Evolutionary conservation across 2,329 filamentous ascomycete species (phyloP), one percentile per base, ranked within the genome.

Genomic region (Coniochaeta sp.): DNA sequence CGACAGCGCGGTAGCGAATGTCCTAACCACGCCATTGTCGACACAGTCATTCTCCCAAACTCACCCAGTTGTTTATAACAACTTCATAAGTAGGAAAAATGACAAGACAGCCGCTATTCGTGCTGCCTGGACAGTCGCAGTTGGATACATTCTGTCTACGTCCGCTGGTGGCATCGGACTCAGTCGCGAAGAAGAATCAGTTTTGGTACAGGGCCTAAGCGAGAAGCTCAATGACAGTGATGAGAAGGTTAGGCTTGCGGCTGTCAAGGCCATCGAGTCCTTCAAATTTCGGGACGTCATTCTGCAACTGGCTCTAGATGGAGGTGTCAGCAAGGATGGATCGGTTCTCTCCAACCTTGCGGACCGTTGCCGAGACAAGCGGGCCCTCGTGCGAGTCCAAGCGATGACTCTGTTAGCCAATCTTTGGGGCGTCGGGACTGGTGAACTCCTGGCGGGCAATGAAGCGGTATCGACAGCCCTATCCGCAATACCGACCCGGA

Each of bases 341-440:
- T 95, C 93, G 0, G 82, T 97, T 28, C 81, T 99, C 17, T 86
- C 83, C 59, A 91, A 89, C 63, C 82, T 99, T 28, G 90, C 91
- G 30, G 92, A 97, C 69, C 86, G 95, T 64, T 91, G 91, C 65
- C 91, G 93, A 66, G 96, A 99, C 75, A 88, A 89, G 63, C 93
- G 89, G 71, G 84, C 88, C 16, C 79, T 84, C 47, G 90, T 99
- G 12, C 89, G 93, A 60, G 86, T 90, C 42, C 91, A 93, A 67
- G 93, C 91, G 26, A 96, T 96, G 84, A 88, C 87, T 57, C 80
- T 96, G 9, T 78, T 98, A 1, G 90, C 86, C 12, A 90, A 88
- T 63, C 87, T 98, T 30, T 99, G 95, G 95, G 93, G 91, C n/a
- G 93, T 96, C 19, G 93, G 91, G 14, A 86, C 88, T 19, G 90